Base-by-base conservation (phyloP, 179 eudicot species). In the Vitellaria paradoxa region DNA sequence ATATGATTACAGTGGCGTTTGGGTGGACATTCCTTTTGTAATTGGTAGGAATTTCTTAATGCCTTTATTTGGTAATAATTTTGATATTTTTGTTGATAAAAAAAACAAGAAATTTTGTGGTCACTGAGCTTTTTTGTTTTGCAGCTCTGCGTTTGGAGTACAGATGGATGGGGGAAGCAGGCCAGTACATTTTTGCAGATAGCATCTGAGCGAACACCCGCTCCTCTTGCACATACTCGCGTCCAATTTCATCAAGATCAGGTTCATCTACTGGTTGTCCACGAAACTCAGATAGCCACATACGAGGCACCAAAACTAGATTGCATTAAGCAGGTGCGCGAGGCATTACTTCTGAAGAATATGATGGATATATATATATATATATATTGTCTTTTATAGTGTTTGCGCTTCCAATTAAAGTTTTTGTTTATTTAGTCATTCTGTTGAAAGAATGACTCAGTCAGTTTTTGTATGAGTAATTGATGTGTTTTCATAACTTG, bases 241-340 rank as follows among this genome's bases (percentile, higher is more conserved):
- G 97, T 93, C 50, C 93, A 93, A 45, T 91, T 93, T 78, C 94
- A 90, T 76, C 88, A 88, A 70, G 92, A 93, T 77, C 97, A 91
- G 83, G 85, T 78, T 46, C 97, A 88, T 72, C 61, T 91, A 50
- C 72, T 93, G 80, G 93, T 88, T 57, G 91, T 90, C 45, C 97
- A 93, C 76, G 94, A 90, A 76, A 90, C 94, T 7, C 97, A 93
- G 75, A 77, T 91, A 73, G 98, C 97, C 66, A 84, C 91, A 24
- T 93, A 90, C 13, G 97, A 90, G 79, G 90, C 93, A 67, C 79
- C 88, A 59, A 93, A 87, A 70, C 92, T 93, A 21, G 97, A 90
- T 50, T 85, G 93, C 80, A 79, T 81, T 12, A 87, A 88, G 78
- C 97, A 93, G 98, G 98, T 93, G 14, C 37, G 62, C 18, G 20